Percentiles rank a stretch among this genome's conserved stretches.
Evolutionary conservation across 352 stramenopile species (phyloP).

Genomic region (Phytopythium montanum): DNA sequence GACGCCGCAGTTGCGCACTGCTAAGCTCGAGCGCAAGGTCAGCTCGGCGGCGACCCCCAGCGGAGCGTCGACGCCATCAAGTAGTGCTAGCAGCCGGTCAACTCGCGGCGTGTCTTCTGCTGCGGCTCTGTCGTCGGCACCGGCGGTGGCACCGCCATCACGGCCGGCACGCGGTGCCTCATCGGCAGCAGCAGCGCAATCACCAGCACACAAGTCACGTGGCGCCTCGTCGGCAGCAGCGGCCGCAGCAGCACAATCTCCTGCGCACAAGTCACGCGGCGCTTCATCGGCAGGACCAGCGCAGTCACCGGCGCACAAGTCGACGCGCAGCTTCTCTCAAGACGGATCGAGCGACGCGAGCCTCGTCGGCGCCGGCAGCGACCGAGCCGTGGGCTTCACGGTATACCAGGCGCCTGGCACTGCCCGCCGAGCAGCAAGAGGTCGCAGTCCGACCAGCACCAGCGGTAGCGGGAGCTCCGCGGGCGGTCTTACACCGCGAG

Average conservation of each 20-base stretch:
- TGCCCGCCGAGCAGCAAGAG: background rate
- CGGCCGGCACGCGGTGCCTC: background rate
- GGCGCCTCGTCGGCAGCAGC: background rate
- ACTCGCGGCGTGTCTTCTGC: conserved; percentile 3
- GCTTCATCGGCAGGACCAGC: background rate
- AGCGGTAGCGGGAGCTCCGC: conserved; percentile 2
- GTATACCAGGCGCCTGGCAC: conserved; percentile 5
- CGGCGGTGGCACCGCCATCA: background rate
- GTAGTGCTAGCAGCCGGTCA: background rate
- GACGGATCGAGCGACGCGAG: background rate
- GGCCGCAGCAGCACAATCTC: background rate
- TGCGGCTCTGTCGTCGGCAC: background rate
- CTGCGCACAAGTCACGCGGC: background rate
- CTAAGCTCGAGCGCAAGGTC: conserved; percentile 6
- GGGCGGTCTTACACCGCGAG: background rate
- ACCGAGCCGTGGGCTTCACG: conserved; percentile 2
- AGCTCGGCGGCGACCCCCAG: background rate
- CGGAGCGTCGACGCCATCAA: background rate
- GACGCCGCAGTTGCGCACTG: conserved; percentile 3
- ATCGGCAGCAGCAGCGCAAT: background rate
- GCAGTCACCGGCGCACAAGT: too few species aligned
- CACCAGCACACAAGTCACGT: background rate
- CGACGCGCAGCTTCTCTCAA: conserved; percentile 1
- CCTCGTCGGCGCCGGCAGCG: background rate
- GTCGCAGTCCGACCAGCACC: conserved; percentile 8